Evolutionary conservation across 768 basidiomycete genomes (phyloP), one percentile per base, ranked within the genome.

Genomic region (Mycena crocata): DNA sequence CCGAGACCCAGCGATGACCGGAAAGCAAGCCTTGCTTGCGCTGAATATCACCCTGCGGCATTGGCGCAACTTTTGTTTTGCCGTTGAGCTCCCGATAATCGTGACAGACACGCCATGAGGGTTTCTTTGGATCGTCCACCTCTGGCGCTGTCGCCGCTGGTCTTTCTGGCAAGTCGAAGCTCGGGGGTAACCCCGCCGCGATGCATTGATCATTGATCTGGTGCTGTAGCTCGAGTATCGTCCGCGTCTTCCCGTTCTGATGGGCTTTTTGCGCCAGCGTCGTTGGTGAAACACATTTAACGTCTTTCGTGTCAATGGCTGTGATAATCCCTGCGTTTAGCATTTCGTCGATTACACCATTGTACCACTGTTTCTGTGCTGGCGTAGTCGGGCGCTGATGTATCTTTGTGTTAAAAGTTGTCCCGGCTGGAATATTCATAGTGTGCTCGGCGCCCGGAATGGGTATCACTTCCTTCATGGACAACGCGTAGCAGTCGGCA

Each of bases 81-180:
- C 69, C 67, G 58, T 80, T 82, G 30, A 84, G 64, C 37, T 78
- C 72, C 0, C 49, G 66, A 45, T 81, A 84, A 48, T 80, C 78
- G 32, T 84, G 83, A 62, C 81, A 82, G 0, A 84, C 68, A 7
- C 80, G 26, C 81, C 79, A 83, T 42, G 80, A 80, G 13, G 69
- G 64, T 7, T 60, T 40, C 9, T 23, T 26, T 26, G 69, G 57
- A 39, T n/a, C 44, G 21, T 17, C 28, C 21, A 26, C 2, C 42
- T 54, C n/a, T 21, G 30, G 32, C 15, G 31, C 30, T 12, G n/a
- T n/a, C n/a, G 34, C 12, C 21, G 1, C 31, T 24, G 34, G 48
- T 10, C 72, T 66, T 42, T 70, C 71, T 21, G 74, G 74, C 13
- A 77, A 35, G 4, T 71, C 46, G 40, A 72, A 76, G 2, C 56